A percentile compares a stretch with the other conserved stretches of the same genome.
Evolutionary conservation across 2,329 filamentous ascomycete genomes (phyloP).

Genomic region (Ophioceras dolichostomum): DNA sequence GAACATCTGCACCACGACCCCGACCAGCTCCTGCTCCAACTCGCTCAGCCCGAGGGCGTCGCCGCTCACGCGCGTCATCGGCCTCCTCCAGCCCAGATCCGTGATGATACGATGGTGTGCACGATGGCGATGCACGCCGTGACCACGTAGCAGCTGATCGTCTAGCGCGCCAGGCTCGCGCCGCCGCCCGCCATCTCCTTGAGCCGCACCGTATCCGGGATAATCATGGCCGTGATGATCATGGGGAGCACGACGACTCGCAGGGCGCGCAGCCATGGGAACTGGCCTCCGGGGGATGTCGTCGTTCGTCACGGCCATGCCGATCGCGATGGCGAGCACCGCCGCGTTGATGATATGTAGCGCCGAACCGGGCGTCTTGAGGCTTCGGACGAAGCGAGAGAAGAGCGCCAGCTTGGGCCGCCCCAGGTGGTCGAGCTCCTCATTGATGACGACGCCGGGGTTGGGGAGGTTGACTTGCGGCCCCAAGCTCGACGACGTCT

Average conservation of each 20-base stretch:
- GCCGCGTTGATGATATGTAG: constrained; percentile 35
- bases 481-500: no score
- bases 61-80: constrained; percentile 25
- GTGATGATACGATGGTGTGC: constrained; percentile 31
- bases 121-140: constrained; percentile 37
- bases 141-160: constrained; percentile 33
- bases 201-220: constrained; percentile 35
- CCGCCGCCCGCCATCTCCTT: constrained; percentile 30
- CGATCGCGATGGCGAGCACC: constrained; percentile 34
- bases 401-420: neutral
- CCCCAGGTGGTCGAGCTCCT: neutral
- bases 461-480: no score
- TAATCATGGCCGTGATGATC: constrained; percentile 38
- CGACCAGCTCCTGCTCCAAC: constrained; percentile 22
- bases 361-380: constrained; percentile 4
- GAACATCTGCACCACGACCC: constrained; percentile 34
- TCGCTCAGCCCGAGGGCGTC: constrained; percentile 18
- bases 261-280: constrained; percentile 37
- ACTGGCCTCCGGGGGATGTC: constrained; percentile 24
- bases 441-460: no score
- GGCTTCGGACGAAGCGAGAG: neutral
- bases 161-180: constrained; percentile 31
- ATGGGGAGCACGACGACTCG: constrained; percentile 36
- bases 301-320: constrained; percentile 30
- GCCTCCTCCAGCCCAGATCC: constrained; percentile 30